A percentile compares a stretch with the other conserved stretches of the same genome.
phyloP scores from a whole-genome alignment of 2,329 filamentous ascomycete genomes.

The Diplodia mutila region DNA sequence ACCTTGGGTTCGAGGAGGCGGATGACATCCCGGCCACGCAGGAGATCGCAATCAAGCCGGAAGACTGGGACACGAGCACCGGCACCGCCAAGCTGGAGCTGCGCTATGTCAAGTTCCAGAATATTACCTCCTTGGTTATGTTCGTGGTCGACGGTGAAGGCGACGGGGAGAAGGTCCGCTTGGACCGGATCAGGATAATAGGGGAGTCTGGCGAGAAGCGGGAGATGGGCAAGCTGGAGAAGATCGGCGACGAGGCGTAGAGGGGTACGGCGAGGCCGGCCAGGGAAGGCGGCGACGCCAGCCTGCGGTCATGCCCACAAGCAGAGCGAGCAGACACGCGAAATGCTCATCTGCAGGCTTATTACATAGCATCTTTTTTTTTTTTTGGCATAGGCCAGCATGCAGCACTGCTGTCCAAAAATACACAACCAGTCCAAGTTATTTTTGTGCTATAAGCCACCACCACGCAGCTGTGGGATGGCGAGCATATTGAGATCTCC shows the following conservation, averaged over 20 bases:
- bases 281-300: neutral
- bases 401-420: slow-evolving; percentile 19
- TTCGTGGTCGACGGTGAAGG: slow-evolving; percentile 85
- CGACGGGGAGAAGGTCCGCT: slow-evolving; percentile 79
- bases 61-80: slow-evolving; percentile 70
- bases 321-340: slow-evolving; percentile 21
- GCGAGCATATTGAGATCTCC: slow-evolving; percentile 23
- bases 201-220: slow-evolving; percentile 91
- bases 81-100: slow-evolving; percentile 61
- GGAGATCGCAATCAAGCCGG: slow-evolving; percentile 70
- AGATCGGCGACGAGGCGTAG: slow-evolving; percentile 73
- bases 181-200: slow-evolving; percentile 79
- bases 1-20: slow-evolving; percentile 92
- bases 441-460: neutral
- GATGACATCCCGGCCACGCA: slow-evolving; percentile 85
- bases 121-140: slow-evolving; percentile 80
- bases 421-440: slow-evolving; percentile 2
- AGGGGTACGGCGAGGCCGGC: neutral
- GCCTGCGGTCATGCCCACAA: neutral
- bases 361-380: slow-evolving; percentile 18
- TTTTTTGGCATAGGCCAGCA: slow-evolving; percentile 20
- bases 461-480: slow-evolving; percentile 1
- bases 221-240: slow-evolving; percentile 92
- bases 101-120: slow-evolving; percentile 97
- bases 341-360: slow-evolving; percentile 23